A percentile compares a stretch with the other conserved stretches of the same genome.
Conservation (phyloP, 768 basidiomycete genomes). For the Naganishia friedmannii region DNA sequence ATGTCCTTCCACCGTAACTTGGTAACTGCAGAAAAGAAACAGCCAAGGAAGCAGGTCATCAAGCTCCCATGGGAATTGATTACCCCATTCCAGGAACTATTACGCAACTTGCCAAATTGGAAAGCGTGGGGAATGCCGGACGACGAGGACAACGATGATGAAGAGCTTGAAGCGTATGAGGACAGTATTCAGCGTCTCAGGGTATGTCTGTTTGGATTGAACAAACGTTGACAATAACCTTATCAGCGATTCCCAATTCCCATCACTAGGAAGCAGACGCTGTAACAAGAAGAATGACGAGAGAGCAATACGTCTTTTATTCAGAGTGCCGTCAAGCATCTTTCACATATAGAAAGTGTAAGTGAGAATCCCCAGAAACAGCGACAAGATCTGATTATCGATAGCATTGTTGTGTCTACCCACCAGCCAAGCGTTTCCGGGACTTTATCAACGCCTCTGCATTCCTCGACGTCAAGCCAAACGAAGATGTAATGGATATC, state of each 20-base stretch:
- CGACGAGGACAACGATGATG: constrained; percentile 88
- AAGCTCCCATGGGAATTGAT: constrained; percentile 94
- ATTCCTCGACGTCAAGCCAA: constrained; percentile 80
- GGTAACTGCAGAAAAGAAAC: constrained; percentile 56
- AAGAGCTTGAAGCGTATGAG: constrained; percentile 91
- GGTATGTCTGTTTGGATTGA: constrained; percentile 51
- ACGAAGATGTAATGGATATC: constrained; percentile 92
- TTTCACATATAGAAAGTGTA: constrained; percentile 94
- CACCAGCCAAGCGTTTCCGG: constrained; percentile 81
- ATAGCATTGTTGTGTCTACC: constrained; percentile 1
- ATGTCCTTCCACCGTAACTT: neutral
- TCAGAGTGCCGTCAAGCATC: constrained; percentile 94
- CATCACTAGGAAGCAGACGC: constrained; percentile 84
- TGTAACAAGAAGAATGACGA: constrained; percentile 89
- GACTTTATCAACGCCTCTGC: constrained; percentile 87
- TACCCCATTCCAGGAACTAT: constrained; percentile 83
- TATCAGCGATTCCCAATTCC: neutral
- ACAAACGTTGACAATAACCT: neutral
- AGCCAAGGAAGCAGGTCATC: constrained; percentile 87
- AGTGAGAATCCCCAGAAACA: constrained; percentile 50
- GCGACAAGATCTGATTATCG: constrained; percentile 11
- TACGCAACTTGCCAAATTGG: constrained; percentile 51
- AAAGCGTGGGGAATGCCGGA: constrained; percentile 41
- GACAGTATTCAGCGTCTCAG: constrained; percentile 84
- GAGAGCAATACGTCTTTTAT: constrained; percentile 94